Conservation (phyloP, 177 flowering plant species). For the Vitis hybrid region DNA sequence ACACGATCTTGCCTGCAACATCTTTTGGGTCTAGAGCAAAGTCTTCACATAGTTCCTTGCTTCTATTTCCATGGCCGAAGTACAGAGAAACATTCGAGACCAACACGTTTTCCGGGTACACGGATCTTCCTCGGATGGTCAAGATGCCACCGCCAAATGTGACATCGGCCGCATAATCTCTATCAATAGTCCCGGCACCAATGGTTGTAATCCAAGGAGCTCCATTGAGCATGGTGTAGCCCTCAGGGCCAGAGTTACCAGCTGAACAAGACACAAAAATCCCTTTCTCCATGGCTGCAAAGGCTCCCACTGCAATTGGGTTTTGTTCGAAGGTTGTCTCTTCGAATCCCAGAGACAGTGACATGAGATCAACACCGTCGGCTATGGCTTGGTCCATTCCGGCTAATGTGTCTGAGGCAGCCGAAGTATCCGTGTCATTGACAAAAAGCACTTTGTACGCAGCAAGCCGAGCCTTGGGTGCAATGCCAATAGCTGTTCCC, state of each 20-base stretch:
- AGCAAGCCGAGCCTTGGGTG: conserved; percentile 44
- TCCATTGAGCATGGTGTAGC: conserved; percentile 22
- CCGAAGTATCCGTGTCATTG: conserved; percentile 1
- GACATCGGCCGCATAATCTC: conserved; percentile 16
- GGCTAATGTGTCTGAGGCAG: conserved; percentile 18
- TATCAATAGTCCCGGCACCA: conserved; percentile 34
- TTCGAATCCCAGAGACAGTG: conserved; percentile 33
- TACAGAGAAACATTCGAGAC: conserved; percentile 18
- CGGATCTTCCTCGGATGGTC: conserved; percentile 29
- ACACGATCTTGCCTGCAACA: conserved; percentile 35
- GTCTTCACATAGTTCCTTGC: conserved; percentile 22
- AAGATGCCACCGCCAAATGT: conserved; percentile 16
- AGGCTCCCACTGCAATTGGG: conserved; percentile 42
- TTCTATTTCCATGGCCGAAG: conserved; percentile 22
- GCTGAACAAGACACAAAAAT: conserved; percentile 43
- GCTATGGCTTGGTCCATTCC: conserved; percentile 48
- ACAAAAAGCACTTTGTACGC: conserved; percentile 39
- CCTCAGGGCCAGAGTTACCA: conserved; percentile 36
- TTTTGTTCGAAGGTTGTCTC: conserved; percentile 20
- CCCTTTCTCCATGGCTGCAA: conserved; percentile 36
- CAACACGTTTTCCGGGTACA: conserved; percentile 21
- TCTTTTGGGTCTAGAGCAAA: conserved; percentile 25
- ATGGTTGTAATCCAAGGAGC: conserved; percentile 43
- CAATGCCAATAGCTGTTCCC: conserved; percentile 39
- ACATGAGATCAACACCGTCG: conserved; percentile 47